Base-by-base conservation (phyloP, 306 rosid genomes). In the Vigna angularis region DNA sequence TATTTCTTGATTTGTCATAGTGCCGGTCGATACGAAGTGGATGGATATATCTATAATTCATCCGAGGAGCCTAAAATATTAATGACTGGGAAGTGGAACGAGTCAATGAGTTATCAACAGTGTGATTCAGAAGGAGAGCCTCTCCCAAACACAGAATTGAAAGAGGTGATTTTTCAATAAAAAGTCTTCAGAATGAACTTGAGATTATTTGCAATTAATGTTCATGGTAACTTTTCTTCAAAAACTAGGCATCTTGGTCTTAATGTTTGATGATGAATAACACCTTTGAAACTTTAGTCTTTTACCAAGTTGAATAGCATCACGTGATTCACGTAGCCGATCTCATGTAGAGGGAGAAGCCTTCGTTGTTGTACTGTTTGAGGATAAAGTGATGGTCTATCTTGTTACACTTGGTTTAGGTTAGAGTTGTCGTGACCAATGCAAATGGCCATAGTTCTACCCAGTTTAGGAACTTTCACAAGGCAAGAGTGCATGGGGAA, bases 61-160 rank as follows among this genome's bases (percentile, higher is more conserved):
- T 87, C 86, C 0, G 98, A 92, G 86, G 97, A 94, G 83, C 97
- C 98, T 17, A 91, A 92, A 86, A 76, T 90, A 66, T 79, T 94
- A 86, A 94, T 94, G 89, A 92, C 97, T 36, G 98, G 98, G 83
- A 92, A 92, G 82, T 94, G 97, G 98, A 90, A 90, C 59, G 89
- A 94, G 79, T 86, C 90, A n/a, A 42, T 94, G 91, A 85, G 86
- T 74, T 94, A 87, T 84, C 96, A 94, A 84, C 92, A 85, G 17
- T 92, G 98, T 83, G 98, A 94, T 80, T 10, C 80, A 79, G 96
- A 92, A 84, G 98, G 98, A 74, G 98, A 94, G 83, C 97, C 97
- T 79, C 90, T 87, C 69, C 90, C 94, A 22, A 85, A 85, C 77
- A 89, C 96, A 47, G 92, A 92, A 83, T 32, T 94, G 88, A 87